Evolutionary conservation across 169 alveolate genomes (phyloP).

Genomic region (Besnoitia besnoiti): DNA sequence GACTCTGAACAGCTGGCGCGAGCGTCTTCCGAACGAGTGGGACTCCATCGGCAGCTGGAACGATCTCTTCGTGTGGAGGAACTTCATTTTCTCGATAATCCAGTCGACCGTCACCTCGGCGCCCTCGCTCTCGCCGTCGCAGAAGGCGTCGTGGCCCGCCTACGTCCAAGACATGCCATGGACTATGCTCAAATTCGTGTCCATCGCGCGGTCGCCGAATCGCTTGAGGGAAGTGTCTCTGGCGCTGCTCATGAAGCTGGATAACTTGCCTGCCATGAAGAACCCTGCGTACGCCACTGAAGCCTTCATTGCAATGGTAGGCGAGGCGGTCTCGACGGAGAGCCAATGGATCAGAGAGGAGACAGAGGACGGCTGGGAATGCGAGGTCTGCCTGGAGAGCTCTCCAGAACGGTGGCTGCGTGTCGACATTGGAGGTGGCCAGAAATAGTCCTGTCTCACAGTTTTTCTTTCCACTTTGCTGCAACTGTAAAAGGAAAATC

Average conservation of each 20-base stretch:
- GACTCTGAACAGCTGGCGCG: conserved; percentile 73
- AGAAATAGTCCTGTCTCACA: too few species aligned
- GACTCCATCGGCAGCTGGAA: conserved; percentile 75
- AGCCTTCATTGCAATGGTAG: conserved; percentile 32
- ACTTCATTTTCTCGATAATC: conserved; percentile 44
- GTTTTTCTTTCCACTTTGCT: too few species aligned
- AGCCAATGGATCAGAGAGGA: neutral
- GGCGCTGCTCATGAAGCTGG: conserved; percentile 72
- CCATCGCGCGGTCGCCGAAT: conserved; percentile 74
- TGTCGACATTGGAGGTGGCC: too few species aligned
- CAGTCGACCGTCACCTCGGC: conserved; percentile 53
- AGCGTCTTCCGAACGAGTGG: conserved; percentile 75
- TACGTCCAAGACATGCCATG: conserved; percentile 77
- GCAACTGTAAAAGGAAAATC: too few species aligned
- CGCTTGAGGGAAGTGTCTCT: conserved; percentile 72
- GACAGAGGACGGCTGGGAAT: too few species aligned
- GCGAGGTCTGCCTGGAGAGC: too few species aligned
- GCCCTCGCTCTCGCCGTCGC: conserved; percentile 60
- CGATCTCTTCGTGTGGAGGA: conserved; percentile 75
- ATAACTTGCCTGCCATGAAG: conserved; percentile 49
- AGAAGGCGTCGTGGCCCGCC: conserved; percentile 68
- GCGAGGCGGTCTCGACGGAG: neutral
- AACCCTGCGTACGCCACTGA: conserved; percentile 48
- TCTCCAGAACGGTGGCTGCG: too few species aligned
- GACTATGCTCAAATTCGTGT: conserved; percentile 75